phyloP scores from a whole-genome alignment of 345 rosid species.

The Rhodomyrtus tomentosa region DNA sequence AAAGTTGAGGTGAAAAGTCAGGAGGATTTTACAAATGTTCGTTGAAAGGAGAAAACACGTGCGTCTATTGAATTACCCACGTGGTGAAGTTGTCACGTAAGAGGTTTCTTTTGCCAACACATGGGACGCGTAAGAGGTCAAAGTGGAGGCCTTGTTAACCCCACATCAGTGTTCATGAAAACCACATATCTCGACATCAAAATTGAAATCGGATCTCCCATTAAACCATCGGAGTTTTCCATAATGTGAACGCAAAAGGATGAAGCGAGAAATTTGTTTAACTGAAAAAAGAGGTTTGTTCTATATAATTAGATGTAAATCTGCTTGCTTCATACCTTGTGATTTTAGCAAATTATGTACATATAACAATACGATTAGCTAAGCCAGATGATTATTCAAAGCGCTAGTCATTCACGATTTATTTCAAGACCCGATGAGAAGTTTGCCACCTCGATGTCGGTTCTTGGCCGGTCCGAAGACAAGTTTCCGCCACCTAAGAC shows the following conservation, averaged over 20 bases:
- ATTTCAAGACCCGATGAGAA: neutral
- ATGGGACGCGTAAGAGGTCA: neutral
- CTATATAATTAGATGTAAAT: too few species aligned
- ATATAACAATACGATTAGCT: too few species aligned
- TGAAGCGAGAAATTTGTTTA: too few species aligned
- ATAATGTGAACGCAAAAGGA: neutral
- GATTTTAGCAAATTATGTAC: too few species aligned
- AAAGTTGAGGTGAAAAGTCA: neutral
- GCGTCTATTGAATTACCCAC: neutral
- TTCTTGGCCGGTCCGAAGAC: too few species aligned
- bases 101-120: too few species aligned
- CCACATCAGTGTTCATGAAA: neutral
- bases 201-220: neutral
- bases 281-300: too few species aligned
- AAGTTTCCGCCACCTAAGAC: neutral
- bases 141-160: neutral
- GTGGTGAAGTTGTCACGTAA: neutral
- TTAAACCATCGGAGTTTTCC: too few species aligned
- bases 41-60: neutral
- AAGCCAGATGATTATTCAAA: too few species aligned
- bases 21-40: neutral
- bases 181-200: neutral
- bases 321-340: neutral
- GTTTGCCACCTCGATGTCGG: neutral
- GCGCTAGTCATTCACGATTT: too few species aligned